Evolutionary conservation across 2,329 filamentous ascomycete genomes (phyloP), one percentile per base, ranked within the genome.

Genomic region (Penicillium sp.): DNA sequence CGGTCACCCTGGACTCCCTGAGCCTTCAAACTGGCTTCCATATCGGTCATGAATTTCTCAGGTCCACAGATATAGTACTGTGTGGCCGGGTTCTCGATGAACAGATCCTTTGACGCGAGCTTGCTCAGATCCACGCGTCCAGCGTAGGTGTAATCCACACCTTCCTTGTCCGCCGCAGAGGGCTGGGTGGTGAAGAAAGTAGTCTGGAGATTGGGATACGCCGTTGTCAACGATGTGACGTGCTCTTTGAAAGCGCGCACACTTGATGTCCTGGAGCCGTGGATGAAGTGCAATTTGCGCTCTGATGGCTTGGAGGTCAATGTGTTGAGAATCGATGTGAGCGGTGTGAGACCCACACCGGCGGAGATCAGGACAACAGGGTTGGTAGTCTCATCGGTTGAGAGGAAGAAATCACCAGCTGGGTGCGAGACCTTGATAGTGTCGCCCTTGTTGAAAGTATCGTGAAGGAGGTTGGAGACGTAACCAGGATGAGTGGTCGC

Each of bases 41-140:
- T 76, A 37, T 84, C 82, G 10, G 80, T 65, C 90, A 93, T 93
- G 78, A 91, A 93, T 8, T 71, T 69, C 58, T 81, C 79, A 0
- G 90, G 89, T 0, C 90, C 90, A 67, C 90, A 93, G 52, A 90
- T 76, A 65, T 84, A 92, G 71, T 91, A 93, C 66, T 86, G 78
- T 0, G 90, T 80, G 44, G 74, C 74, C 1, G 72, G 49, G 63
- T 88, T 77, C 21, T 78, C 75, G 1, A 87, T 68, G 62, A 81
- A 84, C n/a, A 93, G 74, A 46, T 84, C 77, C 0, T 74, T 67
- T 24, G 74, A 70, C 60, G 84, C 80, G 37, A 90, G 69, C 54
- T 78, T 80, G 31, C 76, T 72, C n/a, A 92, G 70, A 56, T 86
- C 79, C 16, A 90, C 74, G 8, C 84, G 79, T 3, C 87, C 84